Percentiles rank a stretch among this genome's conserved stretches.
phyloP scores from a whole-genome alignment of 2,329 filamentous ascomycete species.

The Trichoderma oligosporum region DNA sequence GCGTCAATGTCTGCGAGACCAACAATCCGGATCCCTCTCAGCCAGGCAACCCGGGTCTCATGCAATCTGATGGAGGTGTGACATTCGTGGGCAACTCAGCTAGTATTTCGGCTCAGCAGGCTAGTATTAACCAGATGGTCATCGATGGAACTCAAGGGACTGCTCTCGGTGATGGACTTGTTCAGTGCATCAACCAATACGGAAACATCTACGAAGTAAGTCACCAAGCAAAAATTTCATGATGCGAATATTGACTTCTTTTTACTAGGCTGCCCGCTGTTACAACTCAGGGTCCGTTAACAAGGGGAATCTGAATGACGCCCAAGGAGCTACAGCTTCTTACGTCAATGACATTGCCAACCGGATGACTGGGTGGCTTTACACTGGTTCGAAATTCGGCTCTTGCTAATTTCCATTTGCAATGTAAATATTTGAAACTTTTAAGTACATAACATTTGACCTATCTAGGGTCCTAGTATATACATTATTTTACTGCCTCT shows the following conservation, averaged over 20 bases:
- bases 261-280: constrained; percentile 21
- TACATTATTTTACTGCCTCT: no score
- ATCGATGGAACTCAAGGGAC: constrained; percentile 43
- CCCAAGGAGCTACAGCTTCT: constrained; percentile 20
- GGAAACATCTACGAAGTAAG: constrained; percentile 4
- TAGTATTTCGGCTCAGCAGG: constrained; percentile 24
- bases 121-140: constrained; percentile 31
- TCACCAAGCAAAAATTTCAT: neutral
- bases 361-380: constrained; percentile 22
- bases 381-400: neutral
- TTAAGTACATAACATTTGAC: no score
- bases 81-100: constrained; percentile 34
- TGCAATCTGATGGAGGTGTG: constrained; percentile 37
- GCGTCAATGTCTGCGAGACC: constrained; percentile 40
- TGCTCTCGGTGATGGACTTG: constrained; percentile 39
- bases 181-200: constrained; percentile 14
- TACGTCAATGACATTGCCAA: constrained; percentile 24
- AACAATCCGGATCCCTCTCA: constrained; percentile 30
- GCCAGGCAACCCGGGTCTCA: constrained; percentile 39
- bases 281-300: constrained; percentile 25
- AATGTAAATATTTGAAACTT: no score
- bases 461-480: no score
- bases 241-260: neutral
- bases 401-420: neutral
- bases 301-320: constrained; percentile 23